Evolutionary conservation across 129 eudicot species (phyloP).

Genomic region (Helianthus annuus): DNA sequence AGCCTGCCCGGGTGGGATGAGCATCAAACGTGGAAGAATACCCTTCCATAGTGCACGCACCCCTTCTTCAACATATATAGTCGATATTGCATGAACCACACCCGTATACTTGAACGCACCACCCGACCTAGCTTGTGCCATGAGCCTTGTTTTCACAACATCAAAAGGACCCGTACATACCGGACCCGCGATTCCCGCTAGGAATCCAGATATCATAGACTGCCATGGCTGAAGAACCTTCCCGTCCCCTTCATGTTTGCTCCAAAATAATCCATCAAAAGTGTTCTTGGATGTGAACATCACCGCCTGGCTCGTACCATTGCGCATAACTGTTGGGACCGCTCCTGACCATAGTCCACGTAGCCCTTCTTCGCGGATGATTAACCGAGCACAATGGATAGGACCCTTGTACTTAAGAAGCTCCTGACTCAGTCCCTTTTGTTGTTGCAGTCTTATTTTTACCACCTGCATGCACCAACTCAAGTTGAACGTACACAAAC

Average conservation of each 20-base stretch:
- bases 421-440: constrained; percentile 73
- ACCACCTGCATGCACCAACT: constrained; percentile 61
- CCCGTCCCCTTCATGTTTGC: constrained; percentile 85
- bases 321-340: constrained; percentile 90
- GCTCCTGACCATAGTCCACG: constrained; percentile 96
- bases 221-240: constrained; percentile 80
- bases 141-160: constrained; percentile 91
- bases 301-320: constrained; percentile 95
- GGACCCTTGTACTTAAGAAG: constrained; percentile 92
- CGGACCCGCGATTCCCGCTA: constrained; percentile 88
- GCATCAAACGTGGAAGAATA: constrained; percentile 81
- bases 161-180: constrained; percentile 92
- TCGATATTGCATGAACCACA: constrained; percentile 74
- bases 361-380: constrained; percentile 80
- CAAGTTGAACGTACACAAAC: neutral
- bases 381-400: constrained; percentile 73
- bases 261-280: constrained; percentile 71
- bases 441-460: constrained; percentile 92
- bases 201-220: constrained; percentile 91
- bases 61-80: constrained; percentile 83
- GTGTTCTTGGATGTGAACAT: constrained; percentile 89
- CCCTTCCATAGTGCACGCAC: constrained; percentile 88
- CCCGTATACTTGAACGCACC: constrained; percentile 78
- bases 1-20: constrained; percentile 98
- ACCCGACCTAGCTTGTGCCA: constrained; percentile 75